Evolutionary conservation across 2,329 filamentous ascomycete genomes (phyloP).

Genomic region (Colletotrichum falcatum): DNA sequence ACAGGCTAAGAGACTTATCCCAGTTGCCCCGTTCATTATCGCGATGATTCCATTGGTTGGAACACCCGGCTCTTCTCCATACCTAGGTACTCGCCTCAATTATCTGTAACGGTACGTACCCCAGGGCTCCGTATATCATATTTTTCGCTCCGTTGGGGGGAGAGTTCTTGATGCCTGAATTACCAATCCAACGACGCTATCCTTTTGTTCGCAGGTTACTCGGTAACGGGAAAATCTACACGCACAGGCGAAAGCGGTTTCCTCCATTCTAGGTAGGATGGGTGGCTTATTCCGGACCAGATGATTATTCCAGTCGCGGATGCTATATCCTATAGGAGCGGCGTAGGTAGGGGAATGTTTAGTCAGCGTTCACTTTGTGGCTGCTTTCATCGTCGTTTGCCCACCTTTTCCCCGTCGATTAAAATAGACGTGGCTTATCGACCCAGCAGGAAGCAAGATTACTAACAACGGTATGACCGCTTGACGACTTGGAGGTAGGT

Average conservation of each 20-base stretch:
- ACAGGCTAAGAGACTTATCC: background rate
- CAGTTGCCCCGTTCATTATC: constrained; percentile 35
- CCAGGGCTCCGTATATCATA: constrained; percentile 28
- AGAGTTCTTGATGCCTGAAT: constrained; percentile 33
- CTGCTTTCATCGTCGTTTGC: background rate
- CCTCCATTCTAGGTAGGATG: background rate
- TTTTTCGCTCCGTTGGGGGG: constrained; percentile 34
- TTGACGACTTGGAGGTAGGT: no score
- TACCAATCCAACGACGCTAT: constrained; percentile 27
- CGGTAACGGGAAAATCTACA: background rate
- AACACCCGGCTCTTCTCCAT: background rate
- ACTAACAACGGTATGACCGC: no score
- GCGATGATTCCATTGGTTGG: constrained; percentile 13
- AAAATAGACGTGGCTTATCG: no score
- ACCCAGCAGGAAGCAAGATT: no score
- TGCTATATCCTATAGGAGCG: background rate
- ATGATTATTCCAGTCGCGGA: background rate
- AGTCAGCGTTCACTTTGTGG: background rate
- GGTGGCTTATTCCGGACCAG: background rate
- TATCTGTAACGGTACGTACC: constrained; percentile 35
- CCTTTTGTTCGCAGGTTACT: background rate
- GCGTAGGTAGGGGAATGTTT: background rate
- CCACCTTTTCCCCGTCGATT: background rate
- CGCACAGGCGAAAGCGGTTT: background rate
- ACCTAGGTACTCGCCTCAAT: background rate